Base-by-base conservation (phyloP, 352 stramenopile genomes). In the Phytophthora sansomeana region DNA sequence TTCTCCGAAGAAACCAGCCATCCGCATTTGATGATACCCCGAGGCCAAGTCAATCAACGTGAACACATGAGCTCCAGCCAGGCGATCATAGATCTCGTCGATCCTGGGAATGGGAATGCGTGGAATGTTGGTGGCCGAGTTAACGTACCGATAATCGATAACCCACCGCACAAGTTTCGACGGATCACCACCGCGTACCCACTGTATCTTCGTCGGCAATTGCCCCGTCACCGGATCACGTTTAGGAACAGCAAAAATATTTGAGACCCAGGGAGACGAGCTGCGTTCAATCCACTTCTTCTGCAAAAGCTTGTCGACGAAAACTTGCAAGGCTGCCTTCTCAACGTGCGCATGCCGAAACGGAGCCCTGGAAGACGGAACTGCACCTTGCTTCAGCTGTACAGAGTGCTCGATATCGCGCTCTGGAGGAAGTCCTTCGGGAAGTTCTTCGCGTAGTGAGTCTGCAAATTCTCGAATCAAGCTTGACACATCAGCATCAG, bases 21-120 rank as follows among this genome's bases (percentile, higher is more conserved):
- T 46, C 26, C 49, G 29, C 60, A 73, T 78, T 26, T 72, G 66
- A 30, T 75, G 66, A 47, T 78, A 75, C 10, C 59, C 57, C 36
- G 67, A 60, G 0, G 71, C 61, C 1, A 72, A 52, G 17, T 75
- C 66, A 33, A 78, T 70, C 5, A 64, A 21, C 11, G 49, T 47
- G 55, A 60, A 64, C 52, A 78, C 14, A 33, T 33, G n/a, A 24
- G 21, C 21, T 24, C 26, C 42, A 19, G 8, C n/a, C 5, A 63
- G 32, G 32, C 30, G 29, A 38, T 63, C 55, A 35, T 49, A 63
- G 2, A 55, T 26, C 19, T 63, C 55, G 11, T 63, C 55, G 33
- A 55, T 63, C 3, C 44, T n/a, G 11, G 44, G 42, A 43, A 55
- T 35, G 3, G 55, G 30, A 42, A 63, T 63, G 11, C 29, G 21